Base-by-base conservation (phyloP, 495 filamentous ascomycete species). In the Neurospora terricola region DNA sequence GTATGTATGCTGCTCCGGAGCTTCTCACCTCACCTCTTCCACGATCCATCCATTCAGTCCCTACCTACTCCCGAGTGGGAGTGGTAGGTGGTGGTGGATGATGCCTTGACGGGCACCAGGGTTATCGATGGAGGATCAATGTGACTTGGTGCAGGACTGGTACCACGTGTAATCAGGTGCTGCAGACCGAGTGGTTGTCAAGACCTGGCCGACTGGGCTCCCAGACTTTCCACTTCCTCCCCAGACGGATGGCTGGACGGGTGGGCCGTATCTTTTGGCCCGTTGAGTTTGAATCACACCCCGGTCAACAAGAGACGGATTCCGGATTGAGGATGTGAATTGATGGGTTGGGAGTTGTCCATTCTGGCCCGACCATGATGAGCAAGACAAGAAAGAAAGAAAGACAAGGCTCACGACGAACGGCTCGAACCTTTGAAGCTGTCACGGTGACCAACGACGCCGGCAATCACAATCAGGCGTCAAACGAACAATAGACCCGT, bases 161-260 rank as follows among this genome's bases (percentile, higher is more conserved):
- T 75, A 81, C 80, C 80, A 81, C 80, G 80, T 81, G 80, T 81
- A 78, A 76, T 80, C 75, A 77, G 77, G 78, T 76, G 76, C 74
- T 72, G 72, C 74, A 69, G 43, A 71, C 45, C 70, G 73, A 70
- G 48, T 71, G 73, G 68, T 42, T 18, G 72, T 75, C 68, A 16
- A 30, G 27, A 1, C 23, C 23, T 27, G 23, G 54, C 54, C 23
- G 23, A 62, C 54, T 62, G 54, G 27, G 11, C 27, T 30, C 23
- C 54, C 54, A 34, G 54, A 62, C 27, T 62, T 30, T 30, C 27
- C 27, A 30, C 27, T 30, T 23, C 10, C 45, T 54, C 45, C 45
- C 45, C 45, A 14, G 45, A 27, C 45, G 45, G 45, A 27, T 14
- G 45, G 45, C 45, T 54, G 45, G 45, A 54, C 21, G 45, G 45